Evolutionary conservation across 495 filamentous ascomycete species (phyloP).

Genomic region (Hypomontagnella submonticulosa): DNA sequence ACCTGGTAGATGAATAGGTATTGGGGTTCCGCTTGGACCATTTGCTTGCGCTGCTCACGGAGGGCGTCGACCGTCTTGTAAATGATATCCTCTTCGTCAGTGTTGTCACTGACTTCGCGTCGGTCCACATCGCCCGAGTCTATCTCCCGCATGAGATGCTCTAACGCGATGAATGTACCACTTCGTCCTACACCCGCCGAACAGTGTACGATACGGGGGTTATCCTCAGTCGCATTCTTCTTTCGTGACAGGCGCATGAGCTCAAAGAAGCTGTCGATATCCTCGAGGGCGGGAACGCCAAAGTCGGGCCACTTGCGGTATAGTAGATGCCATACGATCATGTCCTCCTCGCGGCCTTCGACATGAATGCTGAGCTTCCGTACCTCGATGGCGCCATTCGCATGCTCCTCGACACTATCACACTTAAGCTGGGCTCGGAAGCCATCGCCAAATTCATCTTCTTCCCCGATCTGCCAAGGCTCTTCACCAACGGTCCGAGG

Average conservation of each 20-base stretch:
- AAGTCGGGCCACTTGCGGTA: constrained; percentile 97
- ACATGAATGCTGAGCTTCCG: constrained; percentile 64
- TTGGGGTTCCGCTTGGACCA: constrained; percentile 93
- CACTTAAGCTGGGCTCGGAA: constrained; percentile 67
- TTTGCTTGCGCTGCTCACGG: constrained; percentile 90
- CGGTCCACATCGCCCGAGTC: constrained; percentile 75
- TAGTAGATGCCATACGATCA: constrained; percentile 85
- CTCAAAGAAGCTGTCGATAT: constrained; percentile 80
- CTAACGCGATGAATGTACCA: constrained; percentile 94
- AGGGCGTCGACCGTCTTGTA: constrained; percentile 83
- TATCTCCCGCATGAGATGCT: constrained; percentile 85
- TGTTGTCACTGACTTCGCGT: constrained; percentile 37
- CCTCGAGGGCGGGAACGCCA: constrained; percentile 81
- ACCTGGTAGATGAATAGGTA: constrained; percentile 92
- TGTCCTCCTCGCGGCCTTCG: constrained; percentile 55
- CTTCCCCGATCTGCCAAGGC: constrained; percentile 63
- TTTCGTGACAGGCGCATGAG: constrained; percentile 79
- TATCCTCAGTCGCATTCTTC: constrained; percentile 70
- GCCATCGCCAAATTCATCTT: constrained; percentile 71
- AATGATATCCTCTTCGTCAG: constrained; percentile 57
- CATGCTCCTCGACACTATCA: constrained; percentile 60
- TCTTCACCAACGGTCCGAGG: constrained; percentile 69
- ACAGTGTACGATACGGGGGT: constrained; percentile 91
- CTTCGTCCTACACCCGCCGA: constrained; percentile 93
- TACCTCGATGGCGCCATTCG: constrained; percentile 63